Conservation (phyloP, 2,329 filamentous ascomycete genomes). For the Mollisiaceae sp. region DNA sequence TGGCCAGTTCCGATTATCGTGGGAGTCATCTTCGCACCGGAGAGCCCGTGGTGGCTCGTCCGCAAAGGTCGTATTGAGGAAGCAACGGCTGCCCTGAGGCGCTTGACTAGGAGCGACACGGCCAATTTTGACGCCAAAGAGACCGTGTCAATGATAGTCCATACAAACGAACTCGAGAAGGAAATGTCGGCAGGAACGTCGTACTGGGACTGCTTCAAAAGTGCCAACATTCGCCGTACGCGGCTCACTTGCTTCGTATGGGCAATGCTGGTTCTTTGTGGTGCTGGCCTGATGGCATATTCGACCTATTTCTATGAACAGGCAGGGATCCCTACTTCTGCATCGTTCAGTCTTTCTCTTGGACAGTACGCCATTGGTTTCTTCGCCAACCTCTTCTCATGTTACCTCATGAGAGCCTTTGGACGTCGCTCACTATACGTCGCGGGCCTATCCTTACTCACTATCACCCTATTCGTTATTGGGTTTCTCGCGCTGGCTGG, state of each 20-base stretch:
- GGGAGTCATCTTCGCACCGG: conserved; percentile 42
- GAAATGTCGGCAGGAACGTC: conserved; percentile 48
- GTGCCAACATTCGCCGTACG: conserved; percentile 39
- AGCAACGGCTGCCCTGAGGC: not conserved
- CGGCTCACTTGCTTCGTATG: conserved; percentile 51
- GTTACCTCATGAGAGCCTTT: conserved; percentile 51
- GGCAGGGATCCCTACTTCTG: conserved; percentile 53
- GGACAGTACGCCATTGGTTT: conserved; percentile 52
- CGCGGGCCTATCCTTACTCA: conserved; percentile 51
- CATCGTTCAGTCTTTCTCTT: conserved; percentile 59
- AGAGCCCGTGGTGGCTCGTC: conserved; percentile 40
- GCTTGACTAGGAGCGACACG: conserved; percentile 33
- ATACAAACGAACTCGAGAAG: conserved; percentile 17
- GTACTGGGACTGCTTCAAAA: conserved; percentile 35
- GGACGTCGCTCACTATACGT: conserved; percentile 57
- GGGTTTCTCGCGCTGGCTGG: conserved; percentile 41
- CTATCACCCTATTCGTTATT: conserved; percentile 51
- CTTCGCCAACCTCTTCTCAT: conserved; percentile 55
- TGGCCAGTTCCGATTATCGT: conserved; percentile 29
- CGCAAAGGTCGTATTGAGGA: conserved; percentile 41
- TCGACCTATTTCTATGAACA: conserved; percentile 64
- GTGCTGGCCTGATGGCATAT: conserved; percentile 67
- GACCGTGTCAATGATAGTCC: conserved; percentile 13
- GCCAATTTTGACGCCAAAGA: conserved; percentile 43
- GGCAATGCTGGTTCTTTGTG: conserved; percentile 51